Evolutionary conservation across 2,329 filamentous ascomycete genomes (phyloP).

Genomic region (Curvularia sp.): DNA sequence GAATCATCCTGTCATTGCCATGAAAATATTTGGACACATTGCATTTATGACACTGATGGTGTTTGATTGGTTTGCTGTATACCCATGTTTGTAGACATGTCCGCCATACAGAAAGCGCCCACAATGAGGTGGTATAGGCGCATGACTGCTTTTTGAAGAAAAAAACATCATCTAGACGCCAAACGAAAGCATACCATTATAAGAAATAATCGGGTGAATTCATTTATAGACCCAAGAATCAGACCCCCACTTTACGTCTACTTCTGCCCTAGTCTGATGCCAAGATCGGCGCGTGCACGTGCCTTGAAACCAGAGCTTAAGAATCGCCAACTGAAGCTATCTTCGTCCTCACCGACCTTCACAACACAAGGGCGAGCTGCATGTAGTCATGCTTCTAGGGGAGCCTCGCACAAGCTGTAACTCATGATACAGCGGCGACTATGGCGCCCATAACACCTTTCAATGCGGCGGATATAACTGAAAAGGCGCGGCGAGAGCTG

Average conservation of each 20-base stretch:
- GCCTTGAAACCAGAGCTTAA: constrained; percentile 21
- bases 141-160: not conserved
- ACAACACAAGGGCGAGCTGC: constrained; percentile 12
- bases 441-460: constrained; percentile 77
- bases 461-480: constrained; percentile 76
- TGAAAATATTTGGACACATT: not conserved
- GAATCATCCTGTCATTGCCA: not conserved
- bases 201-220: not conserved
- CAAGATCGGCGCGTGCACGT: constrained; percentile 28
- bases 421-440: constrained; percentile 17
- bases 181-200: not conserved
- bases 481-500: constrained; percentile 86
- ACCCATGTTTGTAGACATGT: constrained; percentile 15
- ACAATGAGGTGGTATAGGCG: not conserved
- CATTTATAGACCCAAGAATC: not conserved
- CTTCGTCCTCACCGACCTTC: constrained; percentile 14
- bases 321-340: constrained; percentile 7
- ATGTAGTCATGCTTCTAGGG: constrained; percentile 18
- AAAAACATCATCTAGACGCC: not conserved
- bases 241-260: not conserved
- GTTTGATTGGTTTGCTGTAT: constrained; percentile 21
- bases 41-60: not conserved
- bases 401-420: constrained; percentile 13
- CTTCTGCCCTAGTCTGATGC: constrained; percentile 10
- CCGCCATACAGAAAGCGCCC: not conserved